phyloP scores from a whole-genome alignment of 2,329 filamentous ascomycete species.

The Rhynchosporium graminicola region DNA sequence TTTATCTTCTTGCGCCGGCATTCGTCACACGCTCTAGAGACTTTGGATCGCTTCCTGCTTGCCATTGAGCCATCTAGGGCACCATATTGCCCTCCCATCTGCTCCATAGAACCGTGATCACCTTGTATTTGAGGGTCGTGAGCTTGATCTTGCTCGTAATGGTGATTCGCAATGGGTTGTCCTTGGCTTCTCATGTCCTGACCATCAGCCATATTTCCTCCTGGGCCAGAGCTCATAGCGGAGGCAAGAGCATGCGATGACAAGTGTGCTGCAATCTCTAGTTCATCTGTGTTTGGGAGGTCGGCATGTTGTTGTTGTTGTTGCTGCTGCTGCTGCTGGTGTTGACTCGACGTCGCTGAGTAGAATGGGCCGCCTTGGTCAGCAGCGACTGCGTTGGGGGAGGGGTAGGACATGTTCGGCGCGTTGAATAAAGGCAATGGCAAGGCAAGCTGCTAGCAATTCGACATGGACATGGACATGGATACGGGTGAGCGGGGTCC shows the following conservation, averaged over 20 bases:
- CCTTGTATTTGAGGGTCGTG: constrained; percentile 30
- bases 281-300: constrained; percentile 45
- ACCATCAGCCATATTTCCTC: constrained; percentile 42
- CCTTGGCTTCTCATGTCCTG: constrained; percentile 40
- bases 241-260: constrained; percentile 47
- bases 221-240: constrained; percentile 44
- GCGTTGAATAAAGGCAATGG: constrained; percentile 32
- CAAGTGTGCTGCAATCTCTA: constrained; percentile 48
- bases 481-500: constrained; percentile 23
- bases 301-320: constrained; percentile 36
- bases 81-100: constrained; percentile 49
- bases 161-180: constrained; percentile 42
- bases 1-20: constrained; percentile 88
- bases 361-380: constrained; percentile 39
- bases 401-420: constrained; percentile 39
- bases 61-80: constrained; percentile 47
- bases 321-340: constrained; percentile 32
- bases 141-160: constrained; percentile 41
- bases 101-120: constrained; percentile 34
- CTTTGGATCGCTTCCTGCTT: constrained; percentile 78
- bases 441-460: constrained; percentile 12
- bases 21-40: constrained; percentile 86
- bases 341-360: constrained; percentile 28
- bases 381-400: constrained; percentile 35
- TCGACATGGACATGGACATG: constrained; percentile 28